Percentiles rank a stretch among this genome's conserved stretches.
These are phyloP conservation scores for Phlyctochytrium bullatum DNA, from an alignment of 192 early-diverging fungal genomes.

Conservation along the genomic window DNA sequence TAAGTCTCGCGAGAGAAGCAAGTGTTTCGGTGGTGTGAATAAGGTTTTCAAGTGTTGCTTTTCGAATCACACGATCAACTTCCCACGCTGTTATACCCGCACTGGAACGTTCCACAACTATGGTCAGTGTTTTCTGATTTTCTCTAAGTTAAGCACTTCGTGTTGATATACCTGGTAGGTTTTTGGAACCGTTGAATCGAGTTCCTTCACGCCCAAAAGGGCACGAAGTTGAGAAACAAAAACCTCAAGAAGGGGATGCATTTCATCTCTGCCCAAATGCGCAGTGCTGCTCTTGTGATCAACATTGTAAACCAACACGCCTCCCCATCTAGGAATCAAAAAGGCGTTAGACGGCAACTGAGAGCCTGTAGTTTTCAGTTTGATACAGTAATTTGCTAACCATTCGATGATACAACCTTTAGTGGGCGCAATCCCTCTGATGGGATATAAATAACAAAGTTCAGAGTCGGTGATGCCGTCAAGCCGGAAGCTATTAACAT, in stretches of 20 bases:
- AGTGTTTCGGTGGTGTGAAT: constrained; percentile 73
- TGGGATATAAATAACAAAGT: constrained; percentile 90
- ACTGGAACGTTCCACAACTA: constrained; percentile 27
- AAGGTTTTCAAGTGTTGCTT: constrained; percentile 69
- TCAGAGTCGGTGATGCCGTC: constrained; percentile 74
- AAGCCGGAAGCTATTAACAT: constrained; percentile 76
- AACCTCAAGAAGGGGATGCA: constrained; percentile 73
- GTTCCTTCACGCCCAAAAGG: constrained; percentile 72
- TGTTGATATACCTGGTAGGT: constrained; percentile 16
- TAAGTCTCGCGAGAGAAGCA: constrained; percentile 73
- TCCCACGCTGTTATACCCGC: constrained; percentile 80
- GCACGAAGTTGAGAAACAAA: constrained; percentile 80
- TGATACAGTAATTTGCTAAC: constrained; percentile 20
- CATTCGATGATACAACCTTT: constrained; percentile 57
- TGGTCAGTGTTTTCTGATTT: not conserved
- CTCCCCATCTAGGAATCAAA: constrained; percentile 93
- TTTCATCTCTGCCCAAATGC: constrained; percentile 43
- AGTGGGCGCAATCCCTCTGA: constrained; percentile 64
- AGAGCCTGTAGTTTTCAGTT: constrained; percentile 27
- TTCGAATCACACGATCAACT: constrained; percentile 69
- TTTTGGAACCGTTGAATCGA: constrained; percentile 27
- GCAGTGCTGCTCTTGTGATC: constrained; percentile 23
- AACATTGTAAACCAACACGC: constrained; percentile 73
- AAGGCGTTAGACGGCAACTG: constrained; percentile 73
- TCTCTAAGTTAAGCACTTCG: too few species aligned